A percentile compares a stretch with the other conserved stretches of the same genome.
Conservation (phyloP, 2,329 filamentous ascomycete genomes). For the Cordyceps fumosorosea region DNA sequence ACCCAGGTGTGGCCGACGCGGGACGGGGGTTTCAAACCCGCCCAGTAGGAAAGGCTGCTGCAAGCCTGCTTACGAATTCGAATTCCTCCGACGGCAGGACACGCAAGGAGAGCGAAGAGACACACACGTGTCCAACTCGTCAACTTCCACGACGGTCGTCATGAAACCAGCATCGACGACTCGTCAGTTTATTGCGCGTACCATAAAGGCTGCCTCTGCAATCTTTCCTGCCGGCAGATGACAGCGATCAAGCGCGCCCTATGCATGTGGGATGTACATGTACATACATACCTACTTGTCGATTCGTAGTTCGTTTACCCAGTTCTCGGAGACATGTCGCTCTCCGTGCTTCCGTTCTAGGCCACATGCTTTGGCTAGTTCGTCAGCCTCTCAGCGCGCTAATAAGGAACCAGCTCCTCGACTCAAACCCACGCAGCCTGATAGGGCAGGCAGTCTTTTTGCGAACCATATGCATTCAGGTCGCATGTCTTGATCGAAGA, state of each 20-base stretch:
- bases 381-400: background rate
- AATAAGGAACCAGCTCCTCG: background rate
- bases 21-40: background rate
- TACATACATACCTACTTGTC: background rate
- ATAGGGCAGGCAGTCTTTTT: too few relatives aligned
- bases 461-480: background rate
- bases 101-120: background rate
- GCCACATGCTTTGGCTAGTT: background rate
- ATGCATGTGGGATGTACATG: background rate
- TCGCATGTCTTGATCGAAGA: background rate
- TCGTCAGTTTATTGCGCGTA: constrained; percentile 4
- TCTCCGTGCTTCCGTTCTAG: constrained; percentile 4
- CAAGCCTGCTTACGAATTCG: background rate
- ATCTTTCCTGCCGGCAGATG: background rate
- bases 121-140: constrained; percentile 2
- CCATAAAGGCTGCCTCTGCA: background rate
- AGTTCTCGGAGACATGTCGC: constrained; percentile 2
- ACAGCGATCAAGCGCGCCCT: background rate
- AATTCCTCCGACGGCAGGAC: background rate
- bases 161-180: background rate
- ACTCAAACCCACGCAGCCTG: too few relatives aligned
- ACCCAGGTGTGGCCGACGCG: constrained; percentile 2
- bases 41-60: background rate
- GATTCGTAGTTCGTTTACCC: background rate
- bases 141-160: background rate